A percentile compares a stretch with the other conserved stretches of the same genome.
Evolutionary conservation across 257 asterid species (phyloP).

Genomic region (Cordia subcordata): DNA sequence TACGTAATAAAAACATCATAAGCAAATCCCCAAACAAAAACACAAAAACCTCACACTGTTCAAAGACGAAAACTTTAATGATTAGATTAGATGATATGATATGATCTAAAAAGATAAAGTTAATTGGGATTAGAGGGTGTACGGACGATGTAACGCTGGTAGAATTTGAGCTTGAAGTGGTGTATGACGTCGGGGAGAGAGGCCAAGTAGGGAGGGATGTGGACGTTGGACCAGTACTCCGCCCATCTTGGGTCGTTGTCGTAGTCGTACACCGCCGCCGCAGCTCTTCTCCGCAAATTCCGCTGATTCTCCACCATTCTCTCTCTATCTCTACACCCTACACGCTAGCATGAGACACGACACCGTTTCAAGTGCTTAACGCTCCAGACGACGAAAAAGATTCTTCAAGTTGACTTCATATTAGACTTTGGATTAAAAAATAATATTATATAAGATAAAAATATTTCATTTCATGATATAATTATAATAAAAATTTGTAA

Average conservation of each 20-base stretch:
- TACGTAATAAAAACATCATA: too few relatives aligned
- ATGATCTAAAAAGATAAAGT: too few relatives aligned
- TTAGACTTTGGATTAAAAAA: too few relatives aligned
- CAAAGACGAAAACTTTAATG: too few relatives aligned
- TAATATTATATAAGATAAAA: too few relatives aligned
- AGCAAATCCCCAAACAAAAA: too few relatives aligned
- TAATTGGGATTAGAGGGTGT: too few relatives aligned
- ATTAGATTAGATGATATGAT: too few relatives aligned
- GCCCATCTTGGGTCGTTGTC: slow-evolving; percentile 83
- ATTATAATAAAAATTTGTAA: too few relatives aligned
- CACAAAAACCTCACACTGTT: too few relatives aligned
- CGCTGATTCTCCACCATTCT: slow-evolving; percentile 74
- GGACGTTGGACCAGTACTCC: slow-evolving; percentile 89
- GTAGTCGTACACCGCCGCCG: slow-evolving; percentile 83
- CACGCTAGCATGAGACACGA: neutral
- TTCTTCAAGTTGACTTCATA: neutral
- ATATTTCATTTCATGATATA: too few relatives aligned
- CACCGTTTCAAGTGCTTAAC: too few relatives aligned
- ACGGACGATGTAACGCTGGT: slow-evolving; percentile 71
- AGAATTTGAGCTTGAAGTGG: slow-evolving; percentile 92
- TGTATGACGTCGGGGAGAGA: slow-evolving; percentile 75
- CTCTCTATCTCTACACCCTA: neutral
- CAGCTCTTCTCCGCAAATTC: slow-evolving; percentile 59
- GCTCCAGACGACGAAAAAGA: neutral
- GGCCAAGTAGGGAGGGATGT: slow-evolving; percentile 82